Conservation (phyloP, 192 early-diverging fungal genomes). For the Coemansia sp. region DNA sequence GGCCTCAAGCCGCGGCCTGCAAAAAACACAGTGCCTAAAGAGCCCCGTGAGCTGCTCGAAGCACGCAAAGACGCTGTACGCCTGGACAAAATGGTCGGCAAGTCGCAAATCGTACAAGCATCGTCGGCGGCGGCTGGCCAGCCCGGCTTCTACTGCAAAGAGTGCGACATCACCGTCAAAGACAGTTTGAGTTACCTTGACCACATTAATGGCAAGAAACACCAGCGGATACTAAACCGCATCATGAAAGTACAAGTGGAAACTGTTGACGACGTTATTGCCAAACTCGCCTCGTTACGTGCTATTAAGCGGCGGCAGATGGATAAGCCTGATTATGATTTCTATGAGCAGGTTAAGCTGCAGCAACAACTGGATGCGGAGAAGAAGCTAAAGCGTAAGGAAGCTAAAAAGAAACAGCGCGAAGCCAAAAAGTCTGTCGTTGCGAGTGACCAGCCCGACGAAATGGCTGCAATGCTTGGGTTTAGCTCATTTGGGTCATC, state of each 20-base stretch:
- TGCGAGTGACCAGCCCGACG: conserved; percentile 31
- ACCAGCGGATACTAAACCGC: conserved; percentile 79
- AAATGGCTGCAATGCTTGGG: conserved; percentile 81
- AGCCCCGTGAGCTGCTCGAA: conserved; percentile 53
- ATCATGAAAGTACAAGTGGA: conserved; percentile 81
- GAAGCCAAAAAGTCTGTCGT: conserved; percentile 42
- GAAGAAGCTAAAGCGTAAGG: conserved; percentile 40
- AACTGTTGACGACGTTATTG: conserved; percentile 72
- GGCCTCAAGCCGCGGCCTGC: conserved; percentile 39
- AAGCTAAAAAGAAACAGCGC: conserved; percentile 55
- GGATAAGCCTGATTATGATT: conserved; percentile 24
- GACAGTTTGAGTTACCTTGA: conserved; percentile 90
- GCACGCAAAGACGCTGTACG: conserved; percentile 64
- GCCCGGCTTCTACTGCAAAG: conserved; percentile 91
- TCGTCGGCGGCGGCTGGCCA: conserved; percentile 59
- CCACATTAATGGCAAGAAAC: conserved; percentile 88
- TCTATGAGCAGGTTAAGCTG: conserved; percentile 67
- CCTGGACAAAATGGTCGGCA: conserved; percentile 74
- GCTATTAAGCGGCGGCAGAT: conserved; percentile 57
- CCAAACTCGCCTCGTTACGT: conserved; percentile 69
- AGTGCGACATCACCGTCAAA: conserved; percentile 83
- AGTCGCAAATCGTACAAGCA: conserved; percentile 75
- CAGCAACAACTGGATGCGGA: conserved; percentile 64
- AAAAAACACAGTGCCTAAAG: conserved; percentile 8
- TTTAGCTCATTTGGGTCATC: conserved; percentile 40